phyloP scores from a whole-genome alignment of 805 yeast species.

The Kodamaea lidongshanica region DNA sequence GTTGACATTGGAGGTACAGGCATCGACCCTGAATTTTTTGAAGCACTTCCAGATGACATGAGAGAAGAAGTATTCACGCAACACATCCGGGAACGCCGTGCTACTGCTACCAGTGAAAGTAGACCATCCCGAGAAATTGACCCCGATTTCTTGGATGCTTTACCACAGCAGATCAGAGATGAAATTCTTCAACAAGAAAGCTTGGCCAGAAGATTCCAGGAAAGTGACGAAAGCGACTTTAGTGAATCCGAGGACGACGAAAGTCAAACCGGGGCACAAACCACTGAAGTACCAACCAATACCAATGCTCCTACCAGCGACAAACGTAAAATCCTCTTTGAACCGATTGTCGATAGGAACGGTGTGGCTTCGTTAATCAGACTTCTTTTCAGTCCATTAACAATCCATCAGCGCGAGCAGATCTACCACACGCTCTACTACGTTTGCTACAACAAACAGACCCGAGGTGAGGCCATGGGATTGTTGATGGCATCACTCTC shows the following conservation, averaged over 20 bases:
- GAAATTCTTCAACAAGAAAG: slow-evolving; percentile 58
- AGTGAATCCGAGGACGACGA: slow-evolving; percentile 16
- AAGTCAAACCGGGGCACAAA: slow-evolving; percentile 9
- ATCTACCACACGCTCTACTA: slow-evolving; percentile 61
- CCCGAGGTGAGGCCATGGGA: slow-evolving; percentile 67
- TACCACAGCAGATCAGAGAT: slow-evolving; percentile 63
- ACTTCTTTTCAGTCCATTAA: slow-evolving; percentile 67
- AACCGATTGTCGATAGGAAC: slow-evolving; percentile 66
- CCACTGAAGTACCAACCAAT: slow-evolving; percentile 1
- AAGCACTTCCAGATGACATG: slow-evolving; percentile 89
- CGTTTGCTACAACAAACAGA: slow-evolving; percentile 71
- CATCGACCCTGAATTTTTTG: slow-evolving; percentile 84
- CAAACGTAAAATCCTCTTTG: slow-evolving; percentile 38
- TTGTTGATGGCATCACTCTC: slow-evolving; percentile 61
- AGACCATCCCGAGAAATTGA: slow-evolving; percentile 59
- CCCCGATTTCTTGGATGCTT: slow-evolving; percentile 72
- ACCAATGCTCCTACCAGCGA: slow-evolving; percentile 15
- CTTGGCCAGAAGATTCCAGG: slow-evolving; percentile 27
- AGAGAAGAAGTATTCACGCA: slow-evolving; percentile 87
- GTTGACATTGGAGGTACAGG: slow-evolving; percentile 87
- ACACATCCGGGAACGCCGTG: slow-evolving; percentile 71
- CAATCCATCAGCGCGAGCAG: slow-evolving; percentile 53
- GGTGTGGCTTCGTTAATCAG: slow-evolving; percentile 72
- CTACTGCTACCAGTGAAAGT: slow-evolving; percentile 41
- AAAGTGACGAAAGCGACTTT: slow-evolving; percentile 19